Conservation (phyloP, 139 green algal genomes). For the Chloropicon primus region DNA sequence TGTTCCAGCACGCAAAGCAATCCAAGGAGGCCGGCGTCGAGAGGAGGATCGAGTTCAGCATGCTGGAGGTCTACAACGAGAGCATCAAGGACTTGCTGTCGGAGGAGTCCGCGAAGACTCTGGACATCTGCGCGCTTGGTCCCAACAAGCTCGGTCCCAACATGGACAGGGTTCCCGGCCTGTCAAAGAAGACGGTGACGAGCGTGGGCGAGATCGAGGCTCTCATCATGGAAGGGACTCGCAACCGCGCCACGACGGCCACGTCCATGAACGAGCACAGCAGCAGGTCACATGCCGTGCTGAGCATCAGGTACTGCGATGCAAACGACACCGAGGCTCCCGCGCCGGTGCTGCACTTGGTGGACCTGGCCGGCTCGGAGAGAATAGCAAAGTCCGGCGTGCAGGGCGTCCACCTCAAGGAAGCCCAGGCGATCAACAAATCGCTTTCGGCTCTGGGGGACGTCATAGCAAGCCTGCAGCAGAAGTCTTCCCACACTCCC, state of each 20-base stretch:
- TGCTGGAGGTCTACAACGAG: slow-evolving; percentile 66
- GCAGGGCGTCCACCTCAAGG: slow-evolving; percentile 52
- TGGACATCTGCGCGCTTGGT: slow-evolving; percentile 21
- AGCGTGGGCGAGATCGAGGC: slow-evolving; percentile 7
- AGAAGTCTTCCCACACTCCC: neutral
- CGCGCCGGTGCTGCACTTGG: slow-evolving; percentile 2
- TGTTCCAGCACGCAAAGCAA: slow-evolving; percentile 40
- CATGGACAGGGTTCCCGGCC: slow-evolving; percentile 25
- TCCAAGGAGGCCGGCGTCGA: neutral
- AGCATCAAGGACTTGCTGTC: slow-evolving; percentile 41
- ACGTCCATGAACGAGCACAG: slow-evolving; percentile 24
- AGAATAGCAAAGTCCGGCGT: slow-evolving; percentile 52
- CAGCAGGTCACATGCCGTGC: slow-evolving; percentile 25
- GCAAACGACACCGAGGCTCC: neutral
- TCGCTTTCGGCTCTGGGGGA: slow-evolving; percentile 74
- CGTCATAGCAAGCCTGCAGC: slow-evolving; percentile 1
- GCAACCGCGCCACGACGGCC: slow-evolving; percentile 13
- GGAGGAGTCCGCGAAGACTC: slow-evolving; percentile 3
- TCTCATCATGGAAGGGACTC: slow-evolving; percentile 12
- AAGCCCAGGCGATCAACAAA: slow-evolving; percentile 99
- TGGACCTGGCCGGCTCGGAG: neutral
- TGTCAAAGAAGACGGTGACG: slow-evolving; percentile 13
- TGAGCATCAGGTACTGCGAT: slow-evolving; percentile 14
- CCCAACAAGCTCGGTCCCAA: slow-evolving; percentile 27
- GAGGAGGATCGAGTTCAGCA: neutral